Base-by-base conservation (phyloP, 148 eudicot species). In the Fagopyrum homotropicum region DNA sequence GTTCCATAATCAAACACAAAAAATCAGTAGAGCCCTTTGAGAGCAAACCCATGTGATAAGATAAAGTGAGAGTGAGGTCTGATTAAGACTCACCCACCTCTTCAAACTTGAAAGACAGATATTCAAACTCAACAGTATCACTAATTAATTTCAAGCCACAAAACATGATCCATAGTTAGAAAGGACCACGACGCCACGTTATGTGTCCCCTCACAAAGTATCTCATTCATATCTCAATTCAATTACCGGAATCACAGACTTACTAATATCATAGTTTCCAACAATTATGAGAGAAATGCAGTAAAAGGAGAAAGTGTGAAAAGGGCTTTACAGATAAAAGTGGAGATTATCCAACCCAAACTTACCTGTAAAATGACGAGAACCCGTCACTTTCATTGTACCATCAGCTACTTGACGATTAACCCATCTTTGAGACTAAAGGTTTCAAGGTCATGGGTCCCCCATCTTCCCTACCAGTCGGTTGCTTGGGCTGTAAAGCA, bases 361-460 rank as follows among this genome's bases (percentile, higher is more conserved):
- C 64, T 2, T 50, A 77, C 80, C 74, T 75, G 66, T 75, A 72
- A 55, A 52, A 76, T 57, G 75, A 74, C 71, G 75, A 66, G n/a
- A 77, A 59, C 59, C 70, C 69, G 75, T 77, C 79, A 77, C 74
- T 75, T 79, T 77, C 60, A 73, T 74, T 76, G 75, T 68, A 77
- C 73, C 79, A 78, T 84, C 75, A 78, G 77, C 76, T 74, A 55
- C 79, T 82, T 30, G 49, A 77, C 76, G 72, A 81, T 84, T 83
- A 77, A 47, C 63, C 8, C 9, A 6, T 19, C 63, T 8, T 0
- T 14, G 22, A 55, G 6, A 55, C 19, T 22, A 55, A 55, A 55
- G 59, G 7, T 16, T 55, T 55, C 19, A 4, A n/a, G 19, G 17
- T 6, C 59, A 15, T 4, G 19, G 19, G 59, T 15, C 19, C 19